A percentile compares a stretch with the other conserved stretches of the same genome.
Evolutionary conservation across 140 eudicot genomes (phyloP).

Genomic region (Senecio squalidus): DNA sequence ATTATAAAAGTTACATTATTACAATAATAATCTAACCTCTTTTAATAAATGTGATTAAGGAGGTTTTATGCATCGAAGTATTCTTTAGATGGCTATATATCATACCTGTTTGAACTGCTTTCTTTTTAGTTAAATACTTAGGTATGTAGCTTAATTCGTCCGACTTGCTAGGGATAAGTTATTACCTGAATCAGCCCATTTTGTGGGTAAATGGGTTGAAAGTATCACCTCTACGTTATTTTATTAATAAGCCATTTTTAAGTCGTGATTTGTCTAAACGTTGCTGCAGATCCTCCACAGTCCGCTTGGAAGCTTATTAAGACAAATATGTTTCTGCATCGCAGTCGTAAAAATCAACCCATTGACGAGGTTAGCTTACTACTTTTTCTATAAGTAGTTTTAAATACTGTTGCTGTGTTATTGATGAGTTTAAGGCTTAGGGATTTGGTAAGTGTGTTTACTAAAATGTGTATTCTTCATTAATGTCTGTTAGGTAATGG

Average conservation of each 20-base stretch:
- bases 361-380: constrained; percentile 74
- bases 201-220: not conserved
- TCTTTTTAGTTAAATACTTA: not conserved
- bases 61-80: not conserved
- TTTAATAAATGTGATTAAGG: not conserved
- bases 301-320: constrained; percentile 74
- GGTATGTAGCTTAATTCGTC: too few relatives aligned
- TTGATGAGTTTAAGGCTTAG: not conserved
- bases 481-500: constrained; percentile 67
- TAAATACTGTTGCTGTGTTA: not conserved
- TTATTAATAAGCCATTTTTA: constrained; percentile 2
- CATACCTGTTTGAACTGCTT: not conserved
- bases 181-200: too few relatives aligned
- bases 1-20: not conserved
- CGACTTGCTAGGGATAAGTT: too few relatives aligned
- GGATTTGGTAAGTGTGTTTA: not conserved
- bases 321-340: constrained; percentile 79
- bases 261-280: constrained; percentile 9
- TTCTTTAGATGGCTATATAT: not conserved
- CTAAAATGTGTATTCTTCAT: constrained; percentile 4
- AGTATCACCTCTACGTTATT: not conserved
- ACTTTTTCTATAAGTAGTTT: not conserved
- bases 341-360: constrained; percentile 66
- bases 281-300: constrained; percentile 49
- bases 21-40: not conserved